Evolutionary conservation across 345 rosid species (phyloP).

Genomic region (Brassica cretica): DNA sequence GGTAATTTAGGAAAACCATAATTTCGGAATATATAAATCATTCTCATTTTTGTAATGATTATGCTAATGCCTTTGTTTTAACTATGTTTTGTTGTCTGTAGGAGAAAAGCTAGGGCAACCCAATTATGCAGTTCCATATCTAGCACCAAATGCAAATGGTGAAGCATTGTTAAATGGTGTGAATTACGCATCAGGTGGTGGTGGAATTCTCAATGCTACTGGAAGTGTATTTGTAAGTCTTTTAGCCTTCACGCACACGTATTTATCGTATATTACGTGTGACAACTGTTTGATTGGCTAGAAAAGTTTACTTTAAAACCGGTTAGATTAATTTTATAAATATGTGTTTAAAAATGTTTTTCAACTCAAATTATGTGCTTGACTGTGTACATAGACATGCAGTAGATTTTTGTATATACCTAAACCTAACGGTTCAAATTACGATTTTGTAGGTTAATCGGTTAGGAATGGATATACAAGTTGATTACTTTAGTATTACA

Average conservation of each 20-base stretch:
- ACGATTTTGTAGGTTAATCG: conserved; percentile 62
- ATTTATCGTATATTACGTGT: background rate
- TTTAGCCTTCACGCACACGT: background rate
- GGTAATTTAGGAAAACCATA: conserved; percentile 46
- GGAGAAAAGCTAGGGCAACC: conserved; percentile 82
- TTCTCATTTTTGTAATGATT: background rate
- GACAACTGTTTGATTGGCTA: conserved; percentile 3
- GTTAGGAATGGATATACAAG: conserved; percentile 82
- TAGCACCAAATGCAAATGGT: conserved; percentile 77
- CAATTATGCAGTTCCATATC: conserved; percentile 65
- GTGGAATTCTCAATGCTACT: conserved; percentile 89
- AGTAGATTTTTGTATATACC: background rate
- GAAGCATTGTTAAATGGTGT: conserved; percentile 68
- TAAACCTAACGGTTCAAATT: conserved; percentile 5
- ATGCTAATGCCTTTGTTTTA: too few species aligned
- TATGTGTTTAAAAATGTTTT: background rate
- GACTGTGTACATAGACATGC: background rate
- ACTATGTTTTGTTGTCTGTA: conserved; percentile 23
- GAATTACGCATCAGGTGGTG: conserved; percentile 94
- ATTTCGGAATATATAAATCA: background rate
- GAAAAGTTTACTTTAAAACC: conserved; percentile 17
- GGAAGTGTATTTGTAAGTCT: conserved; percentile 78
- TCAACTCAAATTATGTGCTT: background rate
- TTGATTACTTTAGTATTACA: conserved; percentile 72
- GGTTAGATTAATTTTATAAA: background rate